Base-by-base conservation (phyloP, 495 filamentous ascomycete genomes). In the Aspergillus saccharolyticus region DNA sequence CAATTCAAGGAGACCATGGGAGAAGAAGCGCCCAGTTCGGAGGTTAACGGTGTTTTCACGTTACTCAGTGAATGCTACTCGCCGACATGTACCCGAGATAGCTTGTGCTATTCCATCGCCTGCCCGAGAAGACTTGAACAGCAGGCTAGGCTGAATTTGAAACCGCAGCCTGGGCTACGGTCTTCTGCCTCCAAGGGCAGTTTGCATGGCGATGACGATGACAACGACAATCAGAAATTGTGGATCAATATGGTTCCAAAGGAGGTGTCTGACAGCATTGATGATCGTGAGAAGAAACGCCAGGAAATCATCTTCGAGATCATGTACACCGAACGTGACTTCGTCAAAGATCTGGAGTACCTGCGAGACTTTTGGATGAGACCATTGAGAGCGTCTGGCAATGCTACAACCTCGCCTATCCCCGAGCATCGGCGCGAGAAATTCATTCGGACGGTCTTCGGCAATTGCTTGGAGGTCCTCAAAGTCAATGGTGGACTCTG, bases 201-300 rank as follows among this genome's bases (percentile, higher is more conserved):
- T 79, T 79, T 97, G 62, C 91, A 96, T 64, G 84, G 80, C 25
- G 89, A 89, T 58, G 85, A 80, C 44, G 91, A 94, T 48, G 85
- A 92, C 69, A 87, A 87, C 15, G 93, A 97, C 67, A 91, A 97
- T 64, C 94, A 97, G 72, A 97, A 97, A 70, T 81, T 99, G 45
- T 99, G 95, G 95, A 99, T 99, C 72, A 97, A 97, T 68, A 96
- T 90, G 52, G 95, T 99, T 18, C 86, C 92, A 0, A 92, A 97
- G 71, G 95, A 97, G 70, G 76, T 99, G 59, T 90, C 91, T 0
- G 91, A 97, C 63, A 85, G 84, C 66, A 84, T 96, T 28, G 81
- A 83, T 44, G 95, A 99, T 57, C 83, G 81, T 57, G 94, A 99
- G 68, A 95, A 96, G 84, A 97, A 97, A 74, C 84, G 95, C 10